Evolutionary conservation across 2,329 filamentous ascomycete species (phyloP).

Genomic region (Botryotinia narcissicola): DNA sequence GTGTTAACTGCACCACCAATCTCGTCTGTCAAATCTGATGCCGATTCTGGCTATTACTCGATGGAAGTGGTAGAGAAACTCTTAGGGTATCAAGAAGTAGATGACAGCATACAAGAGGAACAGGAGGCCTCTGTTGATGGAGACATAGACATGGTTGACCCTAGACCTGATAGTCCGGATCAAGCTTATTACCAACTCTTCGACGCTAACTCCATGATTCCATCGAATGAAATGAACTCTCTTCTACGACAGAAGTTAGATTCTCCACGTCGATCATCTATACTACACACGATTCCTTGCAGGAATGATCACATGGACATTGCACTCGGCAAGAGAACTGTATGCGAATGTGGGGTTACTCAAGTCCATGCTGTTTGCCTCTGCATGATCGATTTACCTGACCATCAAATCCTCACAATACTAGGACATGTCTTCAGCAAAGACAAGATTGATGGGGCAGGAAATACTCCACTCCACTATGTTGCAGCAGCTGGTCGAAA

Average conservation of each 20-base stretch:
- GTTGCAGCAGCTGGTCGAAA: conserved; percentile 18
- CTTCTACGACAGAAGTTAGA: conserved; percentile 2
- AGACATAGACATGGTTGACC: neutral
- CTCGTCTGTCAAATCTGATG: conserved; percentile 4
- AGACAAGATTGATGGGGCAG: conserved; percentile 11
- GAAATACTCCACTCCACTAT: conserved; percentile 19
- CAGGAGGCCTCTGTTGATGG: neutral
- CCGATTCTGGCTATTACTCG: conserved; percentile 15
- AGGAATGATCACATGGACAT: conserved; percentile 15
- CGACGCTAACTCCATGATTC: conserved; percentile 18
- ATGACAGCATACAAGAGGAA: conserved; percentile 4
- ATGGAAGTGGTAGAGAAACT: conserved; percentile 5
- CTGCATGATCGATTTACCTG: conserved; percentile 11
- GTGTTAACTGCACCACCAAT: neutral
- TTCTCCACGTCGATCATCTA: conserved; percentile 4
- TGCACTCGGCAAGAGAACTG: neutral
- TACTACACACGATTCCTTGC: conserved; percentile 14
- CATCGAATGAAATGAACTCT: conserved; percentile 5
- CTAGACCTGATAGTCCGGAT: conserved; percentile 12
- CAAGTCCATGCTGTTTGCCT: conserved; percentile 19
- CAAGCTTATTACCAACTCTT: conserved; percentile 17
- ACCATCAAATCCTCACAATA: conserved; percentile 9
- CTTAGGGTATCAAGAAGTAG: neutral
- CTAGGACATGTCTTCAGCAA: conserved; percentile 4
- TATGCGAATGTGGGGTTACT: conserved; percentile 17